These are phyloP conservation scores for Russula sp. DNA, from an alignment of 768 basidiomycete genomes.

Conservation along the genomic window DNA sequence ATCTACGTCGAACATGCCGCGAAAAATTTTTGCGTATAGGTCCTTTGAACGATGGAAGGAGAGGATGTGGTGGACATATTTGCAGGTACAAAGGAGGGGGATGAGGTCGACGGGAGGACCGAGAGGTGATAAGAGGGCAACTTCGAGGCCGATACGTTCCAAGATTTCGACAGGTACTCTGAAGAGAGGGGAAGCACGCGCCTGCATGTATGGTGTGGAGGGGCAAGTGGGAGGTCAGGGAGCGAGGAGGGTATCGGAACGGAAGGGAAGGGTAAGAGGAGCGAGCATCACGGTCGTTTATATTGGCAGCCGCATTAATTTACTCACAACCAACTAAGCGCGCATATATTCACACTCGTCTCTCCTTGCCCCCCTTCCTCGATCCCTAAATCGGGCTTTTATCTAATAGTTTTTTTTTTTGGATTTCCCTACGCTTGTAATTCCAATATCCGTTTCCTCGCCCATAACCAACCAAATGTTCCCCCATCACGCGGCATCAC, in stretches of 20 bases:
- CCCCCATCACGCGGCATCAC: neutral
- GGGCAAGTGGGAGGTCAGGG: neutral
- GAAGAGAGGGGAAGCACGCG: slow-evolving; percentile 12
- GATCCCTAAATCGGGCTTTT: neutral
- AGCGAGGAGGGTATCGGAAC: slow-evolving; percentile 9
- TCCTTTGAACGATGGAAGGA: slow-evolving; percentile 28
- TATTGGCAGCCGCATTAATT: slow-evolving; percentile 15
- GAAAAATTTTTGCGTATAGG: slow-evolving; percentile 52
- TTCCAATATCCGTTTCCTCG: neutral
- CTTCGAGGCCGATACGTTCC: slow-evolving; percentile 45
- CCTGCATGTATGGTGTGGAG: neutral
- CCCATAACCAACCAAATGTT: neutral
- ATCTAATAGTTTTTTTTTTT: neutral
- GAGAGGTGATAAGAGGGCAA: slow-evolving; percentile 36
- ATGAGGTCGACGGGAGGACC: slow-evolving; percentile 45
- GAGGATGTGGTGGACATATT: slow-evolving; percentile 36
- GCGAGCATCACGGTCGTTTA: slow-evolving; percentile 16
- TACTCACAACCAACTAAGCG: neutral
- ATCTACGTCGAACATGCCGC: slow-evolving; percentile 47
- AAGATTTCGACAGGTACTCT: slow-evolving; percentile 41
- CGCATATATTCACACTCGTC: neutral
- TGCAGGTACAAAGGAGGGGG: slow-evolving; percentile 45
- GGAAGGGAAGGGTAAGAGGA: slow-evolving; percentile 9
- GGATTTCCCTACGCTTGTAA: neutral
- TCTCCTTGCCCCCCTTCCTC: neutral